Conservation (phyloP, 2,329 filamentous ascomycete genomes). For the Fusarium napiforme region DNA sequence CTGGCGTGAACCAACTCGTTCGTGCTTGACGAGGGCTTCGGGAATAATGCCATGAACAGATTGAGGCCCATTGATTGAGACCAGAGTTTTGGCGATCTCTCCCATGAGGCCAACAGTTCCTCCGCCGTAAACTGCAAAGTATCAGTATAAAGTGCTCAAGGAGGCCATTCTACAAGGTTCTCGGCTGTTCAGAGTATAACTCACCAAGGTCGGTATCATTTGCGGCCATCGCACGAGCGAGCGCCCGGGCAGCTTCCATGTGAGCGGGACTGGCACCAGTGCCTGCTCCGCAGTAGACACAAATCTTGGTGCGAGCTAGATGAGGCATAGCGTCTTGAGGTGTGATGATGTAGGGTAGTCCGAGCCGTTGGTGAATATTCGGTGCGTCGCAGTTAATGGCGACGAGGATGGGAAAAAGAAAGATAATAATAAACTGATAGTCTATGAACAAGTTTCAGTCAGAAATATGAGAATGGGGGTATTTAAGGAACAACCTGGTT, state of each 20-base stretch:
- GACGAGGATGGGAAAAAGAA: too few relatives aligned
- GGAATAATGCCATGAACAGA: constrained; percentile 96
- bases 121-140: constrained; percentile 81
- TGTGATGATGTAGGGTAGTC: background rate
- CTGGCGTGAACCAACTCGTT: constrained; percentile 70
- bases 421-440: background rate
- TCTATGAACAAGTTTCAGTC: background rate
- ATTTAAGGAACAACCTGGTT: too few relatives aligned
- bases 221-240: constrained; percentile 78
- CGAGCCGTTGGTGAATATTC: fast-evolving
- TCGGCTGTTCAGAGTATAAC: too few relatives aligned
- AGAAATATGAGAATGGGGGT: background rate
- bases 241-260: constrained; percentile 78
- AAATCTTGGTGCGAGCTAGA: constrained; percentile 72
- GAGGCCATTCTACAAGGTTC: background rate
- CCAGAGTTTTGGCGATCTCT: constrained; percentile 86
- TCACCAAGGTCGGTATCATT: constrained; percentile 76
- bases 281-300: constrained; percentile 92
- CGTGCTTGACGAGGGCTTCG: constrained; percentile 81
- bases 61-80: constrained; percentile 80
- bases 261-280: constrained; percentile 78
- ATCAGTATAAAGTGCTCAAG: background rate
- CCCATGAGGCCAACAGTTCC: constrained; percentile 97
- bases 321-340: constrained; percentile 36
- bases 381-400: background rate